Conservation (phyloP, 495 filamentous ascomycete species). For the Aspergillus asperescens region DNA sequence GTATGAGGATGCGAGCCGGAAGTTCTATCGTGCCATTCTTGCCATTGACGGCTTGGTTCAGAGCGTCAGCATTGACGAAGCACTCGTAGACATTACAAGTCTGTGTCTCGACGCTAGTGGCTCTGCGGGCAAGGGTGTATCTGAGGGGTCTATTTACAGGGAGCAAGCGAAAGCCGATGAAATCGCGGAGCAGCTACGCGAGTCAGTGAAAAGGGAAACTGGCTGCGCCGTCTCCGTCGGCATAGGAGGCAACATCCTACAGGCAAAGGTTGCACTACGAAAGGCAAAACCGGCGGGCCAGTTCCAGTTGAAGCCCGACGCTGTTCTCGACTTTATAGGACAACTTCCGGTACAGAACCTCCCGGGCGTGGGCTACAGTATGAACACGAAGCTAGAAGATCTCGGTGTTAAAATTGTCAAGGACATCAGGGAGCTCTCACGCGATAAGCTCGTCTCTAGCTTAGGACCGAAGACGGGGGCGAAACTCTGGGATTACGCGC, state of each 20-base stretch:
- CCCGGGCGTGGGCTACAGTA: slow-evolving; percentile 84
- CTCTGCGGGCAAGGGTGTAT: slow-evolving; percentile 60
- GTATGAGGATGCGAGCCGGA: slow-evolving; percentile 86
- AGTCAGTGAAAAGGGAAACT: slow-evolving; percentile 64
- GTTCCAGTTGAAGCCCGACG: slow-evolving; percentile 75
- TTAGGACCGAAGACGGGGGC: slow-evolving; percentile 90
- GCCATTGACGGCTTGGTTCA: slow-evolving; percentile 76
- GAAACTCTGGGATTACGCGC: slow-evolving; percentile 84
- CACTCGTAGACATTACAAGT: slow-evolving; percentile 69
- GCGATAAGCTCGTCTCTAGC: slow-evolving; percentile 63
- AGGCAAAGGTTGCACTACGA: slow-evolving; percentile 83
- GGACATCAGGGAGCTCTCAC: slow-evolving; percentile 69
- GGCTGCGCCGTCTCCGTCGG: slow-evolving; percentile 89
- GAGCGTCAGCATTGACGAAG: slow-evolving; percentile 95
- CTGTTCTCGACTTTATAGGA: slow-evolving; percentile 69
- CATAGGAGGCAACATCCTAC: slow-evolving; percentile 84
- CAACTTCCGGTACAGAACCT: slow-evolving; percentile 70
- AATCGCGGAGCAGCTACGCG: slow-evolving; percentile 62
- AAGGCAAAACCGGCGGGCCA: slow-evolving; percentile 95
- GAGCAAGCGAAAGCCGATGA: slow-evolving; percentile 79
- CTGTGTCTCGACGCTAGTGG: slow-evolving; percentile 62
- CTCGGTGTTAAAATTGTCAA: slow-evolving; percentile 76
- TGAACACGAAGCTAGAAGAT: slow-evolving; percentile 77
- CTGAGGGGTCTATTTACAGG: slow-evolving; percentile 67
- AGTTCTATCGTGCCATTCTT: slow-evolving; percentile 83